These are phyloP conservation scores for Cyberlindnera bimundalis DNA, from an alignment of 805 yeast species.

Conservation along the genomic window DNA sequence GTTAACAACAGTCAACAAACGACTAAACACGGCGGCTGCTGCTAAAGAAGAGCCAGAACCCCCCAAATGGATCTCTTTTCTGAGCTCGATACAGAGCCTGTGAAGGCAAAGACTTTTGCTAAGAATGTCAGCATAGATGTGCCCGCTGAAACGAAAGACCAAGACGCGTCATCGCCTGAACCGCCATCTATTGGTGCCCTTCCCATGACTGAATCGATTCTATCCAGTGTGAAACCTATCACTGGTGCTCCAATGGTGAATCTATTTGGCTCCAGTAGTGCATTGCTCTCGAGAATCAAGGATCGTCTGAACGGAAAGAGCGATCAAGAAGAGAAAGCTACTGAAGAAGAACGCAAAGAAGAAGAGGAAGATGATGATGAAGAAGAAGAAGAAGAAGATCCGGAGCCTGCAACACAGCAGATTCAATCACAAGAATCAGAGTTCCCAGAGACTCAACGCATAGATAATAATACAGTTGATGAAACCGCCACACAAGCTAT, in stretches of 20 bases:
- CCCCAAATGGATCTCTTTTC: conserved; percentile 1
- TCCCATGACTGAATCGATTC: background rate
- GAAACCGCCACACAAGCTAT: too few relatives aligned
- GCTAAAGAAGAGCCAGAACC: too few relatives aligned
- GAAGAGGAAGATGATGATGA: conserved; percentile 3
- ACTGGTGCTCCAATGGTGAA: background rate
- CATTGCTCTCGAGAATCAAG: conserved; percentile 16
- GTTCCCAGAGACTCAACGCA: background rate
- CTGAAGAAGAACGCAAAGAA: too few relatives aligned
- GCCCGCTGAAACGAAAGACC: conserved; percentile 1
- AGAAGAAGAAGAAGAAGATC: background rate
- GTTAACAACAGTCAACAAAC: background rate
- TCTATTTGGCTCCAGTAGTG: conserved; percentile 6
- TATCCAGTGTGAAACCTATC: too few relatives aligned
- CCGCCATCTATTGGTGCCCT: background rate
- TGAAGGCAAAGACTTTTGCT: conserved; percentile 21
- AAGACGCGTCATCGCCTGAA: background rate
- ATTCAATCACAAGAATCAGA: background rate
- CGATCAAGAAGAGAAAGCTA: too few relatives aligned
- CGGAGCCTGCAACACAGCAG: background rate
- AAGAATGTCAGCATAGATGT: conserved; percentile 15
- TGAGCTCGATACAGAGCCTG: conserved; percentile 18
- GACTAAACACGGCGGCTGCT: too few relatives aligned
- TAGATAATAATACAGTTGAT: too few relatives aligned
- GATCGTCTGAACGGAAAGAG: conserved; percentile 21